Percentiles rank a stretch among this genome's conserved stretches.
Evolutionary conservation across 139 green algal species (phyloP).

Genomic region (Chlorokybus atmophyticus): DNA sequence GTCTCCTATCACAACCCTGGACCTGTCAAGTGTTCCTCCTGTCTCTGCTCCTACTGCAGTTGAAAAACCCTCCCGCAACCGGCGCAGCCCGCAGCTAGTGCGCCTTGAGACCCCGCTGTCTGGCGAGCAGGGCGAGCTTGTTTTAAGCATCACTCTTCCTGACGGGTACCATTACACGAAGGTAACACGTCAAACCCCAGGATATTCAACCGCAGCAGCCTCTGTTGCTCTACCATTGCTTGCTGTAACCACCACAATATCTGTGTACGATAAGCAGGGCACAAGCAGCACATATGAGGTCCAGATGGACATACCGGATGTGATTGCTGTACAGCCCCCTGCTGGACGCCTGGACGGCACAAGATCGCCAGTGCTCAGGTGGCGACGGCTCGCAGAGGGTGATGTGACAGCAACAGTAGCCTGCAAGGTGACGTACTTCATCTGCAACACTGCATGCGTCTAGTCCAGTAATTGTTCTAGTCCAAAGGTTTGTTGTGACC

Average conservation of each 20-base stretch:
- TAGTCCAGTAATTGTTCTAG: not conserved
- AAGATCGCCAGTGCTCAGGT: not conserved
- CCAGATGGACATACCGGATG: not conserved
- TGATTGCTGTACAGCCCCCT: not conserved
- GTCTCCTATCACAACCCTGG: conserved; percentile 41
- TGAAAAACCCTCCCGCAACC: conserved; percentile 6
- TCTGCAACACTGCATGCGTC: not conserved
- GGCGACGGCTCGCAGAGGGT: not conserved
- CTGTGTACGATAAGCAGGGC: conserved; percentile 6
- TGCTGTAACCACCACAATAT: not conserved
- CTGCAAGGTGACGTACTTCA: not conserved
- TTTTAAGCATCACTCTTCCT: conserved; percentile 34
- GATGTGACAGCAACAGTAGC: not conserved
- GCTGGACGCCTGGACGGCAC: not conserved
- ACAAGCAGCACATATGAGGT: conserved; percentile 1
- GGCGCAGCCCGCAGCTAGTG: conserved; percentile 4
- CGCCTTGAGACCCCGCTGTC: conserved; percentile 13
- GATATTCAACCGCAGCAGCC: not conserved
- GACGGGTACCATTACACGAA: conserved; percentile 44
- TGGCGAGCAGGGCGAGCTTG: conserved; percentile 22
- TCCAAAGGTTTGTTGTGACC: not conserved
- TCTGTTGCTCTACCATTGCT: not conserved
- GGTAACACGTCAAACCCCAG: conserved; percentile 14
- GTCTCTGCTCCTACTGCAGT: conserved; percentile 23
- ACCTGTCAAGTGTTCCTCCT: conserved; percentile 35